phyloP scores from a whole-genome alignment of 1,284 basidiomycete species.

The Erythrobasidium hasegawianum region DNA sequence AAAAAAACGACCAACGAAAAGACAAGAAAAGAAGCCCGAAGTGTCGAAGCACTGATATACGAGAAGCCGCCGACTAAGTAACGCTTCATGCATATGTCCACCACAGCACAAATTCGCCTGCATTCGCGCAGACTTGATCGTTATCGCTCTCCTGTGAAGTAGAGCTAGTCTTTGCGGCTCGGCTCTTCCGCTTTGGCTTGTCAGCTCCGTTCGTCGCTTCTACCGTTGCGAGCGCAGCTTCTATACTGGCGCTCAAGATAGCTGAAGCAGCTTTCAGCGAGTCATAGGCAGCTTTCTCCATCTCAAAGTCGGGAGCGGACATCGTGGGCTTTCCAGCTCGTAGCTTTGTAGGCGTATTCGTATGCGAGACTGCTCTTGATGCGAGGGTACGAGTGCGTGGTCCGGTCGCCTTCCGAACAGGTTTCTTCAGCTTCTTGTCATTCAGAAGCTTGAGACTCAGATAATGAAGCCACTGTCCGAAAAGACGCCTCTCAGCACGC shows the following conservation, averaged over 20 bases:
- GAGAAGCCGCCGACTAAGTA: too few relatives aligned
- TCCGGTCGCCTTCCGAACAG: background rate
- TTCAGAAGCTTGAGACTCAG: slow-evolving; percentile 65
- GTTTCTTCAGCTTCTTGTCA: slow-evolving; percentile 61
- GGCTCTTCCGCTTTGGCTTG: background rate
- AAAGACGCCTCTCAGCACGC: too few relatives aligned
- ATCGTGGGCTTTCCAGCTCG: background rate
- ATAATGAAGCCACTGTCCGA: slow-evolving; percentile 74
- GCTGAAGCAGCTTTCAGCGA: background rate
- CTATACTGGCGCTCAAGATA: background rate
- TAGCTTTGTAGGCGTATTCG: too few relatives aligned
- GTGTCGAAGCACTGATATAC: too few relatives aligned
- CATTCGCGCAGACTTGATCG: too few relatives aligned
- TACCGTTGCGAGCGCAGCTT: background rate
- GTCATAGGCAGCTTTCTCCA: background rate
- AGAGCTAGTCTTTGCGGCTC: background rate
- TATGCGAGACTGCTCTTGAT: background rate
- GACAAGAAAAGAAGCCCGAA: too few relatives aligned
- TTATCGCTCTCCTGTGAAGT: background rate
- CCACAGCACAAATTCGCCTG: too few relatives aligned
- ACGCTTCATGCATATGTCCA: too few relatives aligned
- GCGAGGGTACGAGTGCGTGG: background rate
- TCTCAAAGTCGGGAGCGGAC: background rate
- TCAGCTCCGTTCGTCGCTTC: background rate
- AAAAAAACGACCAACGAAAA: too few relatives aligned